phyloP scores from a whole-genome alignment of 768 basidiomycete species.

The Tulasnella sp. region DNA sequence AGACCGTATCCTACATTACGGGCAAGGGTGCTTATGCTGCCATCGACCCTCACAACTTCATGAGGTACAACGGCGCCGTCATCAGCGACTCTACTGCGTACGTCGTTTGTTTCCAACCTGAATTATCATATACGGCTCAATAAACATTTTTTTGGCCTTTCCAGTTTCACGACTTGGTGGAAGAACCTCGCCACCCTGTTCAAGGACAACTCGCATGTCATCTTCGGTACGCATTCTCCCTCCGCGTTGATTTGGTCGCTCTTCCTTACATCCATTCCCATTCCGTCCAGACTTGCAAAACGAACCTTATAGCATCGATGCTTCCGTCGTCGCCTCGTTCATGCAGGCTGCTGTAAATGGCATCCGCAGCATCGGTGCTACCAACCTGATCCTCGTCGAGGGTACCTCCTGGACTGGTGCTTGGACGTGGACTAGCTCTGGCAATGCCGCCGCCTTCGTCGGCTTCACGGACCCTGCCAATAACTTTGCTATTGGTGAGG shows the following conservation, averaged over 20 bases:
- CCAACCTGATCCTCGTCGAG: conserved; percentile 49
- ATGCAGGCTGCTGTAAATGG: conserved; percentile 70
- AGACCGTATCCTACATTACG: conserved; percentile 62
- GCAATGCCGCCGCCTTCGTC: conserved; percentile 59
- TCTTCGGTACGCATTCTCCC: conserved; percentile 58
- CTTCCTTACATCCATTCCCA: neutral
- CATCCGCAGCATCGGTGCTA: conserved; percentile 65
- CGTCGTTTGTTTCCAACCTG: conserved; percentile 12
- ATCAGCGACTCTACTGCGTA: conserved; percentile 56
- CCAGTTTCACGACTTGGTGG: conserved; percentile 49
- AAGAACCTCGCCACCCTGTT: conserved; percentile 59
- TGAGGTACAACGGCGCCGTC: conserved; percentile 59
- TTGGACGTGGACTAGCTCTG: conserved; percentile 63
- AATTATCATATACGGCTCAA: neutral
- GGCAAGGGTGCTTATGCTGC: conserved; percentile 60
- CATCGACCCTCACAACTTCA: conserved; percentile 64
- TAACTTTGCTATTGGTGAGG: conserved; percentile 60
- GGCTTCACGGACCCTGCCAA: conserved; percentile 62
- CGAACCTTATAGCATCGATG: conserved; percentile 65
- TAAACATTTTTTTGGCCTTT: neutral
- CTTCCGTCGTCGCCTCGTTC: conserved; percentile 55
- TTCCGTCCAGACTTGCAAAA: conserved; percentile 47
- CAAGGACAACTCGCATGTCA: conserved; percentile 54
- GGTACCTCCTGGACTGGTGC: conserved; percentile 60
- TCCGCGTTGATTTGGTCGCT: neutral